Percentiles rank a stretch among this genome's conserved stretches.
phyloP scores from a whole-genome alignment of 139 green algal genomes.

The Coccomyxa sp. region DNA sequence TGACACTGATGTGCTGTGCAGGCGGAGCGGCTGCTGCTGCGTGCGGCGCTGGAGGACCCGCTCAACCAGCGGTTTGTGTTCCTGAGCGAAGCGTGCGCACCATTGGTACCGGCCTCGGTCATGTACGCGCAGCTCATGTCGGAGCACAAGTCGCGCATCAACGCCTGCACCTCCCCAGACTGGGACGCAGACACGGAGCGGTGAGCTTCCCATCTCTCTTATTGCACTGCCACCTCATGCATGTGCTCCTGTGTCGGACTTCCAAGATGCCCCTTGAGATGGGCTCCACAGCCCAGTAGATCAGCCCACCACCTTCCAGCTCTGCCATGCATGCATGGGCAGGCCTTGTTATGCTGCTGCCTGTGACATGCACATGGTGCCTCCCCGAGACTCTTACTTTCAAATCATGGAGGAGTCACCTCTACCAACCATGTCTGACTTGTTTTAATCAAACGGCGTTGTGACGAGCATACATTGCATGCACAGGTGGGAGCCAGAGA shows the following conservation, averaged over 20 bases:
- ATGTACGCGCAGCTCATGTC: constrained; percentile 29
- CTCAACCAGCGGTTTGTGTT: constrained; percentile 18
- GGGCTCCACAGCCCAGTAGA: too few relatives aligned
- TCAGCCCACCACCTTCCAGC: neutral
- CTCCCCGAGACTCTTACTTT: too few relatives aligned
- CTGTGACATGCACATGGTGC: too few relatives aligned
- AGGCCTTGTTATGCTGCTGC: too few relatives aligned
- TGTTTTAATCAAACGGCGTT: too few relatives aligned
- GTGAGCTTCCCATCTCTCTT: neutral
- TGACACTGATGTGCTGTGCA: neutral
- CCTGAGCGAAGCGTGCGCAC: constrained; percentile 24
- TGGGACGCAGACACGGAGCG: neutral
- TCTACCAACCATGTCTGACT: too few relatives aligned
- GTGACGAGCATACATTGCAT: too few relatives aligned
- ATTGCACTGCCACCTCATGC: neutral
- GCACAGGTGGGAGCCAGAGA: neutral
- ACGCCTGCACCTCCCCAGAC: constrained; percentile 33
- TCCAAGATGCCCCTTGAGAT: neutral
- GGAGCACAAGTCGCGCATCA: constrained; percentile 26
- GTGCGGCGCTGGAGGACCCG: constrained; percentile 19
- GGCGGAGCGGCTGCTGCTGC: constrained; percentile 20
- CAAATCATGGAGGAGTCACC: too few relatives aligned
- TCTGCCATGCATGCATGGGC: neutral
- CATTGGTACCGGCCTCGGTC: constrained; percentile 25
- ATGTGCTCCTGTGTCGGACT: constrained; percentile 1